Base-by-base conservation (phyloP, 495 filamentous ascomycete genomes). In the Podospora comata region DNA sequence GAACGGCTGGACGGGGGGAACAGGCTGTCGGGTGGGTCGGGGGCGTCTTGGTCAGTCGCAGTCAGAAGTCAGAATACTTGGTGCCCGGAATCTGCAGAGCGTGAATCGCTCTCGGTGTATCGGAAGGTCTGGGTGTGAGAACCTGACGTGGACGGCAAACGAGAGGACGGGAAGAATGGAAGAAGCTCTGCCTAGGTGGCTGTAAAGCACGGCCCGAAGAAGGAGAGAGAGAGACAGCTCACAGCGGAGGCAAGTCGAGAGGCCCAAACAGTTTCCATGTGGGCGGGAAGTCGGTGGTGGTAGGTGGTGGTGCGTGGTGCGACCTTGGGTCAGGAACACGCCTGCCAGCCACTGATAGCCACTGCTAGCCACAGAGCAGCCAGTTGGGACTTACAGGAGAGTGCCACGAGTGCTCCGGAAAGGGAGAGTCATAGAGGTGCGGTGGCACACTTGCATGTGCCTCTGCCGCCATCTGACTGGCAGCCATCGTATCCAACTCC, bases 11-110 rank as follows among this genome's bases (percentile, higher is more conserved):
- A 55, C 68, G 64, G 65, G 62, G 63, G 56, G 65, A 53, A 58
- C 27, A 44, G 65, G 69, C 65, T 67, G 65, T 68, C 69, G 62
- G 69, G 39, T 48, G 39, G 39, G 69, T 68, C 69, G 66, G 28
- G 69, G 34, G 65, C 44, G 30, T 48, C 27, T 44, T 65, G 57
- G 60, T 66, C 68, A 64, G 34, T 39, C 34, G 11, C 6, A 39
- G 1, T 11, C 7, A 48, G 39, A 48, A 48, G 39, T 48, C 39
- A 48, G 39, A 7, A 32, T 32, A 32, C 30, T 32, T 32, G 4
- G 30, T 5, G 7, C 30, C 23, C 3, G 19, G 18, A 58, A 60
- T 58, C 44, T 56, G 69, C 65, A 56, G 69, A 39, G 61, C 30
- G 61, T 27, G 65, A 19, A 39, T 56, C 48, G 60, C 32, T 48